Evolutionary conservation across 768 basidiomycete species (phyloP).

Genomic region (Suillus luteus): DNA sequence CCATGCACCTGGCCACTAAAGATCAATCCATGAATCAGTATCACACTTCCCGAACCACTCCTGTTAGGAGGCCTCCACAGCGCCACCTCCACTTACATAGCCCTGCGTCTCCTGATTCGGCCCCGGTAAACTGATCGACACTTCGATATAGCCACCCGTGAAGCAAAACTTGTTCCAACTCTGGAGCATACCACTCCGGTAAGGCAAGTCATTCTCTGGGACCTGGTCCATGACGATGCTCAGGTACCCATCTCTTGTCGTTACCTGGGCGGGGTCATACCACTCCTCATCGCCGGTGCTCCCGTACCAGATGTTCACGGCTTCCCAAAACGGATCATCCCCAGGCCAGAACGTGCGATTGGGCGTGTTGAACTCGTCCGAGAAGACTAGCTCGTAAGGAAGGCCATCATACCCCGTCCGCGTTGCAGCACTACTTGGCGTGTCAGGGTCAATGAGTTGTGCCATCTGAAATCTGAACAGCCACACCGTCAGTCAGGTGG

Average conservation of each 20-base stretch:
- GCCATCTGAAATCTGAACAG: conserved; percentile 45
- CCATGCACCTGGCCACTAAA: conserved; percentile 84
- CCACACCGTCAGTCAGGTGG: not conserved
- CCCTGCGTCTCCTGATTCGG: conserved; percentile 51
- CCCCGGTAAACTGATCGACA: conserved; percentile 59
- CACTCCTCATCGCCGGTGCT: conserved; percentile 71
- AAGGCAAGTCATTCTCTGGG: conserved; percentile 57
- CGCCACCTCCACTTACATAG: conserved; percentile 37
- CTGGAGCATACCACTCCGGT: conserved; percentile 79
- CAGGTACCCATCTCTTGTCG: conserved; percentile 65
- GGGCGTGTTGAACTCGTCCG: conserved; percentile 62
- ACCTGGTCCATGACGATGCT: conserved; percentile 68
- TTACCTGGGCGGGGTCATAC: conserved; percentile 71
- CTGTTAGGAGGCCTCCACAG: not conserved
- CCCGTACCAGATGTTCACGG: conserved; percentile 72
- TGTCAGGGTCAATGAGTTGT: conserved; percentile 67
- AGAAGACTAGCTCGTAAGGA: conserved; percentile 66
- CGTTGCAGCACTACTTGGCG: conserved; percentile 57
- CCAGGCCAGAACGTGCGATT: conserved; percentile 56
- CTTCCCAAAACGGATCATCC: conserved; percentile 74
- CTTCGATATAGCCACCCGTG: conserved; percentile 74
- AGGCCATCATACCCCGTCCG: conserved; percentile 75
- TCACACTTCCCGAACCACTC: not conserved
- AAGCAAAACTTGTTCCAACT: conserved; percentile 93
- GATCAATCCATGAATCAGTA: not conserved